A percentile compares a stretch with the other conserved stretches of the same genome.
Conservation (phyloP, 2,329 filamentous ascomycete species). For the Emergomyces orientalis region DNA sequence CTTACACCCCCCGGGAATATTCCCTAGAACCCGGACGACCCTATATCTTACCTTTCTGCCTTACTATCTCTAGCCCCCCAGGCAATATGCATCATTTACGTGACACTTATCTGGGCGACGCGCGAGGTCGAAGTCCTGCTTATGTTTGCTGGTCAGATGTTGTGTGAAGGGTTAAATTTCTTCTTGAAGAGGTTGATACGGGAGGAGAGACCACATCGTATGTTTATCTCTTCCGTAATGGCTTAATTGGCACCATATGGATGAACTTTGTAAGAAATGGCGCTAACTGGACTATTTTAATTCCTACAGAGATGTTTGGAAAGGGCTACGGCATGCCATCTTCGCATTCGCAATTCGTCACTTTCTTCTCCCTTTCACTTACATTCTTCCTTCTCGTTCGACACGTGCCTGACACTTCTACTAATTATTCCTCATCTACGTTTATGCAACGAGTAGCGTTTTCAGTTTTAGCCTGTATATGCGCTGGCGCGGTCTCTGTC, state of each 20-base stretch:
- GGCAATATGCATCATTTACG: slow-evolving; percentile 81
- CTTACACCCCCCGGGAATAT: slow-evolving; percentile 3
- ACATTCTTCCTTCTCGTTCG: slow-evolving; percentile 75
- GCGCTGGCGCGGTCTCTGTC: slow-evolving; percentile 62
- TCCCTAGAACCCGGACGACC: slow-evolving; percentile 70
- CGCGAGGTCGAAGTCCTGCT: slow-evolving; percentile 82
- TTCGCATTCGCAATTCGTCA: slow-evolving; percentile 89
- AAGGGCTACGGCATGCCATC: slow-evolving; percentile 97
- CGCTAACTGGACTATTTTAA: background rate
- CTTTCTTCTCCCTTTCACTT: slow-evolving; percentile 81
- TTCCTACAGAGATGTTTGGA: slow-evolving; percentile 42
- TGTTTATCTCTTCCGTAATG: slow-evolving; percentile 24
- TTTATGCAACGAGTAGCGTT: slow-evolving; percentile 50
- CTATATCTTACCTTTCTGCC: slow-evolving; percentile 75
- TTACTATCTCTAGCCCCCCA: slow-evolving; percentile 93
- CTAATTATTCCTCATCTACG: slow-evolving; percentile 30
- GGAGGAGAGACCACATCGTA: slow-evolving; percentile 76
- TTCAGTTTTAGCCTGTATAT: slow-evolving; percentile 48
- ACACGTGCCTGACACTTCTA: slow-evolving; percentile 49
- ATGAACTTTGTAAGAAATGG: too few relatives aligned
- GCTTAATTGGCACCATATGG: too few relatives aligned
- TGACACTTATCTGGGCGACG: slow-evolving; percentile 79
- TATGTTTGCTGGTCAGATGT: slow-evolving; percentile 86
- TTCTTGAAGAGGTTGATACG: slow-evolving; percentile 81
- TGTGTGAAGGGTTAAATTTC: slow-evolving; percentile 87